These are phyloP conservation scores for Achaetomiella virescens DNA, from an alignment of 495 filamentous ascomycete species.

Conservation along the genomic window DNA sequence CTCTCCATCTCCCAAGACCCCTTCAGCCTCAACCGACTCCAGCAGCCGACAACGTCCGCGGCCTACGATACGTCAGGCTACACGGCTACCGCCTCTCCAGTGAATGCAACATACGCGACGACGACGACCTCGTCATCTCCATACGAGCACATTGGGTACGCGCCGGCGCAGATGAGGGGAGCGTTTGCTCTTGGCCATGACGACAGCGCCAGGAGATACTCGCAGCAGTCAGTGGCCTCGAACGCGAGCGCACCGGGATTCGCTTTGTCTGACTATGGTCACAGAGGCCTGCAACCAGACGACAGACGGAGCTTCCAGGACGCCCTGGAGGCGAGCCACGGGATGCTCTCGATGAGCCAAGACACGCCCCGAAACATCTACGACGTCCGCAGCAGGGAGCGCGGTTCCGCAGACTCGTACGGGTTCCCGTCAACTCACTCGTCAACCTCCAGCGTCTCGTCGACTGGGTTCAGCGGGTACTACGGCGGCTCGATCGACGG, in stretches of 20 bases:
- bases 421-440: constrained; percentile 91
- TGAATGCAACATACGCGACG: constrained; percentile 61
- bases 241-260: constrained; percentile 44
- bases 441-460: constrained; percentile 90
- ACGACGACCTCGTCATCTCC: constrained; percentile 53
- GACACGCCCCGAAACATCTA: constrained; percentile 84
- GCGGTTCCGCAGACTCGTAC: constrained; percentile 81
- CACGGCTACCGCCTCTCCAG: constrained; percentile 52
- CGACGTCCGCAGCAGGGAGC: constrained; percentile 49
- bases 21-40: constrained; percentile 50
- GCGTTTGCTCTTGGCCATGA: constrained; percentile 50
- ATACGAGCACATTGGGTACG: constrained; percentile 59
- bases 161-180: constrained; percentile 58
- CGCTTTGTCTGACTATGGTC: constrained; percentile 55
- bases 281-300: constrained; percentile 54
- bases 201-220: constrained; percentile 69
- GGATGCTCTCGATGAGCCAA: constrained; percentile 95
- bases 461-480: constrained; percentile 66
- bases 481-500: constrained; percentile 80
- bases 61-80: constrained; percentile 43
- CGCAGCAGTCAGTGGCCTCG: constrained; percentile 79
- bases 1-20: constrained; percentile 72
- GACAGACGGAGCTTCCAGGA: constrained; percentile 65
- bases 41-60: constrained; percentile 43
- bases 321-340: constrained; percentile 74